Evolutionary conservation across 371 early-diverging fungal species (phyloP), one percentile per base, ranked within the genome.

Genomic region (Capniomyces stellatus): DNA sequence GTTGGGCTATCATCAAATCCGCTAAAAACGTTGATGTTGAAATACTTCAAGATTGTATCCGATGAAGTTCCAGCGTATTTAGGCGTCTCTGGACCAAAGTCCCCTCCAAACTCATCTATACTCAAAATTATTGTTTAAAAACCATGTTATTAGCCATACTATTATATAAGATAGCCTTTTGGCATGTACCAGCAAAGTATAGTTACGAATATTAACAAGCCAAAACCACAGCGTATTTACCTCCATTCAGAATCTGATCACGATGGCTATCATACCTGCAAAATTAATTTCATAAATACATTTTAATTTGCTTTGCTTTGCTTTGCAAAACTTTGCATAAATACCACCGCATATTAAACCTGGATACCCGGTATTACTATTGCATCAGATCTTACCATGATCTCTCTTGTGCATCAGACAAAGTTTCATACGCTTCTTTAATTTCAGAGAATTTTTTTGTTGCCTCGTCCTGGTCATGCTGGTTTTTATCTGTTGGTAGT

Each of bases 401-500:
- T 35, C 94, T 81, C 66, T 93, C 94, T 46, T 92, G 86, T 12
- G 83, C 80, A 64, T 88, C 85, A 2, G 81, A 83, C 43, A 89
- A 59, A 0, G 85, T 81, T 54, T 92, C 90, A 62, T 94, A 93
- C 1, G 96, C 96, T 50, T 84, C 76, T 55, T 85, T 88, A 43
- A 94, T 83, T 56, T 81, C 67, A 0, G 87, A 77, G 73, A 96
- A 96, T 46, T 77, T 70, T 31, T 76, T 71, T 6, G 88, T 91
- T 1, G 92, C 85, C 65, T 89, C 90, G 49, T 87, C 83, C 8
- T 80, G 65, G 50, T 81, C 67, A 58, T 83, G 76, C 27, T 72
- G 75, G 73, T 95, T 93, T 64, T 92, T 92, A 72, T 95, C 87
- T 81, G 59, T 0, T n/a, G n/a, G n/a, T n/a, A n/a, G n/a, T 24